These are phyloP conservation scores for Pseudoneurospora amorphoporcata DNA, from an alignment of 495 filamentous ascomycete species.

Conservation along the genomic window DNA sequence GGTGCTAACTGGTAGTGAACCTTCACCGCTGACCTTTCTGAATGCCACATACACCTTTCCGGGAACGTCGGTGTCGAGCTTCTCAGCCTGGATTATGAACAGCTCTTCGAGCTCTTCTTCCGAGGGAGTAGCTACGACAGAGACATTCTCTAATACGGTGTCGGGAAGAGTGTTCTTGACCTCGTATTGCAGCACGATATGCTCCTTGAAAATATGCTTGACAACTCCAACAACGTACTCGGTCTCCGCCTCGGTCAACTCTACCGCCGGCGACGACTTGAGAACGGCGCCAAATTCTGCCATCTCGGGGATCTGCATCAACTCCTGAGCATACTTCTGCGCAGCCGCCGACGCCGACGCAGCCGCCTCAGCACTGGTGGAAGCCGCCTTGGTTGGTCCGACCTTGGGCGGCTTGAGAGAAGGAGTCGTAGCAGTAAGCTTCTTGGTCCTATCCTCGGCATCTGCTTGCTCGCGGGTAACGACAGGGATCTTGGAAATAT, in stretches of 20 bases:
- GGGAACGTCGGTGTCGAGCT: constrained; percentile 68
- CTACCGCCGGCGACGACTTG: constrained; percentile 77
- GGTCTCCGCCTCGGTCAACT: constrained; percentile 92
- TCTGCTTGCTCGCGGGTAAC: constrained; percentile 93
- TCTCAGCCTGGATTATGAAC: constrained; percentile 83
- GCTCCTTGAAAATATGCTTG: constrained; percentile 96
- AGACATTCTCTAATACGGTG: constrained; percentile 82
- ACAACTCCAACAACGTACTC: constrained; percentile 91
- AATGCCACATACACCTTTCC: constrained; percentile 94
- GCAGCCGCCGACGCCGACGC: constrained; percentile 65
- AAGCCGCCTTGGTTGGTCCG: constrained; percentile 64
- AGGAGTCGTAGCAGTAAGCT: constrained; percentile 82
- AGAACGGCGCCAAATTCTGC: constrained; percentile 78
- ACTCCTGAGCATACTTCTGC: constrained; percentile 77
- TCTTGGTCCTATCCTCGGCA: constrained; percentile 94
- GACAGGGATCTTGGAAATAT: constrained; percentile 81
- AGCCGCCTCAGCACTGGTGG: constrained; percentile 58
- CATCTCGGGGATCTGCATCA: constrained; percentile 84
- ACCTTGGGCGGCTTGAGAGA: constrained; percentile 89
- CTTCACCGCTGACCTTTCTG: constrained; percentile 65
- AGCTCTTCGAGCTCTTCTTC: constrained; percentile 80
- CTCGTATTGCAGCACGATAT: constrained; percentile 93
- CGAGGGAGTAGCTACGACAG: constrained; percentile 72
- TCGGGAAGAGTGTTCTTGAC: constrained; percentile 95
- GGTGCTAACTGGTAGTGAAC: constrained; percentile 58